Conservation (phyloP, 1,284 basidiomycete species). For the Meira miltonrushii region DNA sequence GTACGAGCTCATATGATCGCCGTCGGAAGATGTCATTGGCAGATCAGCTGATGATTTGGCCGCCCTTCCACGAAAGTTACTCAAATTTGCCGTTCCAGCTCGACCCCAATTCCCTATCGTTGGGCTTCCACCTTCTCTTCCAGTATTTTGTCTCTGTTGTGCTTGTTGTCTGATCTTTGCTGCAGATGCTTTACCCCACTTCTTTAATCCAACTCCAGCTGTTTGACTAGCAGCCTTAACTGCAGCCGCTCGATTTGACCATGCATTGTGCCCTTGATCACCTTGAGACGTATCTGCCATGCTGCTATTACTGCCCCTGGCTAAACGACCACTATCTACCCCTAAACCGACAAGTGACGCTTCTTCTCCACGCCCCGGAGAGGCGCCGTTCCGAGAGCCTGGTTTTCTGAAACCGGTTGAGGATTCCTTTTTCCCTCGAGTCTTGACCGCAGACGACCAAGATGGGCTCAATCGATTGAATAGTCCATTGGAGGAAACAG, state of each 20-base stretch:
- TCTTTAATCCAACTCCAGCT: conserved; percentile 30
- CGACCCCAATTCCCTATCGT: background rate
- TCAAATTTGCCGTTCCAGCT: no score
- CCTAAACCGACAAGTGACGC: background rate
- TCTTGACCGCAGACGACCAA: background rate
- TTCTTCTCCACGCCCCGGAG: background rate
- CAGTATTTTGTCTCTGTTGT: background rate
- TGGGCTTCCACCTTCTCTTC: background rate
- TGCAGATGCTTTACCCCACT: conserved; percentile 32
- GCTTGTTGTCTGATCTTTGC: conserved; percentile 15
- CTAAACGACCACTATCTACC: background rate
- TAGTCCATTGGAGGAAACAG: background rate
- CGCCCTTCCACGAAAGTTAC: conserved; percentile 1
- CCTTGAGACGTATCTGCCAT: background rate
- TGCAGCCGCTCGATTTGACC: conserved; percentile 2
- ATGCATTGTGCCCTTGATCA: background rate
- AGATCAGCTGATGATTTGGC: conserved; percentile 5
- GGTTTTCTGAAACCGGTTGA: background rate
- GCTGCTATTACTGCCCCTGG: background rate
- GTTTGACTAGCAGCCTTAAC: conserved; percentile 8
- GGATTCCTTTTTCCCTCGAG: background rate
- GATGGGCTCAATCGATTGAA: background rate
- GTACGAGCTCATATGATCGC: background rate
- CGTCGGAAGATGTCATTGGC: background rate
- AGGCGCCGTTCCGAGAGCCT: no score